Evolutionary conservation across 306 rosid genomes (phyloP).

Genomic region (Ammopiptanthus mongolicus): DNA sequence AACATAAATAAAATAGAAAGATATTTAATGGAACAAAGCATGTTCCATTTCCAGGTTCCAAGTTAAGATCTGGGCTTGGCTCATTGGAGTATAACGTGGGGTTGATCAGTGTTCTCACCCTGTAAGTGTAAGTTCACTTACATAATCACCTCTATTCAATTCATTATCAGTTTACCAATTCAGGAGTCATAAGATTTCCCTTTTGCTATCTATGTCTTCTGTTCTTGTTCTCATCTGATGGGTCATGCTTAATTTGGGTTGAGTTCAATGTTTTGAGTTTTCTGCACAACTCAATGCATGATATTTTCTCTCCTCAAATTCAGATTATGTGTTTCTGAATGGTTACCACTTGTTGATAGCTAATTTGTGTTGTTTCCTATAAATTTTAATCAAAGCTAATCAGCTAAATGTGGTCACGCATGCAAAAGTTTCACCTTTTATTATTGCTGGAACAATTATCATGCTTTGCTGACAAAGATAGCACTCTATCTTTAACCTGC

Average conservation of each 20-base stretch:
- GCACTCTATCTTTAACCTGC: not conserved
- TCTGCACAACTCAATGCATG: not conserved
- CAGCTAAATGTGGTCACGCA: not conserved
- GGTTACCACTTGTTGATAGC: not conserved
- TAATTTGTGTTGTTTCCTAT: not conserved
- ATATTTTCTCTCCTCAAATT: too few species aligned
- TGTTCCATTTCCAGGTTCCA: not conserved
- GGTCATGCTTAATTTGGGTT: conserved; percentile 9
- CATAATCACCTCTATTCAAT: not conserved
- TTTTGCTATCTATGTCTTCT: not conserved
- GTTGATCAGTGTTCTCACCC: not conserved
- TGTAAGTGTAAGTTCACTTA: conserved; percentile 28
- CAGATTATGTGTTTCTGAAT: not conserved
- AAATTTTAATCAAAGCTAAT: not conserved
- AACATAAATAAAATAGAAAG: not conserved
- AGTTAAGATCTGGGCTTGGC: conserved; percentile 12
- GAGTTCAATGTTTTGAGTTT: conserved; percentile 13
- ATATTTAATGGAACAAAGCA: not conserved
- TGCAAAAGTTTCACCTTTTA: not conserved
- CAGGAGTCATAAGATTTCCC: not conserved
- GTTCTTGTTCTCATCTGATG: not conserved
- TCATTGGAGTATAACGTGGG: conserved; percentile 3
- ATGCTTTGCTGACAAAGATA: not conserved
- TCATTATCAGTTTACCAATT: not conserved
- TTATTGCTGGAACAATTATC: not conserved